phyloP scores from a whole-genome alignment of 257 asterid species.

The Gentiana macrophylla region DNA sequence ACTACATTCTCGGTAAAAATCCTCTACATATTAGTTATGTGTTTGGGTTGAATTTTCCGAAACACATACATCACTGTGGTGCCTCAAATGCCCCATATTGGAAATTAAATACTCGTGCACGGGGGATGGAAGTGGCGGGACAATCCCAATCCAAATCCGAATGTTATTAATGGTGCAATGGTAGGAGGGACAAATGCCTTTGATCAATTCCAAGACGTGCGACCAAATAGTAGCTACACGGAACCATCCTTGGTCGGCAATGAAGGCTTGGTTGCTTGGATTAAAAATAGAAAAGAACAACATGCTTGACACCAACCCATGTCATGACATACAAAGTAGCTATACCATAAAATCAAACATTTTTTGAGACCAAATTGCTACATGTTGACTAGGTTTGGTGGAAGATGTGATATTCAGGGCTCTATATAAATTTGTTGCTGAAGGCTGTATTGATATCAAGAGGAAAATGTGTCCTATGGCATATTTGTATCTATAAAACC shows the following conservation, averaged over 20 bases:
- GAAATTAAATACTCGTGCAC: constrained; percentile 53
- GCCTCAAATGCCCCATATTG: constrained; percentile 62
- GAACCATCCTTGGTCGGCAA: constrained; percentile 88
- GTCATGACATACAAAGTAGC: no score
- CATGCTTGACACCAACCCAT: no score
- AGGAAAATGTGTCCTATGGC: no score
- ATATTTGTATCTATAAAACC: no score
- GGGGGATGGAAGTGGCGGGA: constrained; percentile 77
- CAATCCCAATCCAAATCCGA: constrained; percentile 40
- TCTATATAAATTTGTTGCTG: no score
- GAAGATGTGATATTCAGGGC: no score
- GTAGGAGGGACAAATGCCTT: constrained; percentile 82
- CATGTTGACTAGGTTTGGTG: no score
- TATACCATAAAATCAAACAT: no score
- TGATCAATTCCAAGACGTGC: constrained; percentile 54
- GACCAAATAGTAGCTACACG: constrained; percentile 53
- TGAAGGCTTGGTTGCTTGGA: constrained; percentile 67
- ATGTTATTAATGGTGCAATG: constrained; percentile 68
- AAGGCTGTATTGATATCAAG: no score
- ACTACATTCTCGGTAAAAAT: constrained; percentile 65
- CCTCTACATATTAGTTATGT: constrained; percentile 76
- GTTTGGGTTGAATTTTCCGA: constrained; percentile 59
- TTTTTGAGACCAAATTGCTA: no score
- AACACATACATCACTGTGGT: constrained; percentile 77
- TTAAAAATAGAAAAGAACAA: no score